Conservation (phyloP, 1,284 basidiomycete species). For the Sanghuangporus baumii region DNA sequence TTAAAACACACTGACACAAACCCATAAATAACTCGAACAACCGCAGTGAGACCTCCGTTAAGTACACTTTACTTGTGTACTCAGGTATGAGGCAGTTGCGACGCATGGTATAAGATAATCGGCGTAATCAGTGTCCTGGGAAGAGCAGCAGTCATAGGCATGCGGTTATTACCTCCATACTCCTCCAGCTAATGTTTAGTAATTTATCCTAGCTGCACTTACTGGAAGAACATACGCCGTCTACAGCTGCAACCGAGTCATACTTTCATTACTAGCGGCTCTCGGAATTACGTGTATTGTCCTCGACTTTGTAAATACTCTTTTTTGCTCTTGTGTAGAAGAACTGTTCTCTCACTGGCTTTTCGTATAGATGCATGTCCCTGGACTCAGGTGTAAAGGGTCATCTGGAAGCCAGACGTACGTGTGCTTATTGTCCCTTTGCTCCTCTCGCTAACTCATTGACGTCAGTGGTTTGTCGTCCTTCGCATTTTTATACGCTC, state of each 20-base stretch:
- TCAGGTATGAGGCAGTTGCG: slow-evolving; percentile 23
- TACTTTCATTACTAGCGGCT: slow-evolving; percentile 24
- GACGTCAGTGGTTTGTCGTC: background rate
- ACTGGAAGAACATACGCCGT: slow-evolving; percentile 30
- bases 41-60: background rate
- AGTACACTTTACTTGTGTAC: background rate
- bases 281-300: slow-evolving; percentile 26
- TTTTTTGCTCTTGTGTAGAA: background rate
- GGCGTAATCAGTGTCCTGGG: slow-evolving; percentile 30
- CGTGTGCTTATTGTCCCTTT: background rate
- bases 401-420: slow-evolving; percentile 20
- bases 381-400: slow-evolving; percentile 20
- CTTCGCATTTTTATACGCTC: background rate
- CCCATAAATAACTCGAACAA: background rate
- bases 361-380: slow-evolving; percentile 19
- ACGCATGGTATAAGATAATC: slow-evolving; percentile 28
- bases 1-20: background rate
- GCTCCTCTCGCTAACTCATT: background rate
- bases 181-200: background rate
- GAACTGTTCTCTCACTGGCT: slow-evolving; percentile 9
- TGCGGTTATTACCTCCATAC: slow-evolving; percentile 10
- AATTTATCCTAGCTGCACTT: slow-evolving; percentile 26
- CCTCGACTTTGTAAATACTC: slow-evolving; percentile 27
- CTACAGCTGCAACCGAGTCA: slow-evolving; percentile 23
- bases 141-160: slow-evolving; percentile 29